Conservation (phyloP, 768 basidiomycete species). For the Mycena olivaceomarginata region DNA sequence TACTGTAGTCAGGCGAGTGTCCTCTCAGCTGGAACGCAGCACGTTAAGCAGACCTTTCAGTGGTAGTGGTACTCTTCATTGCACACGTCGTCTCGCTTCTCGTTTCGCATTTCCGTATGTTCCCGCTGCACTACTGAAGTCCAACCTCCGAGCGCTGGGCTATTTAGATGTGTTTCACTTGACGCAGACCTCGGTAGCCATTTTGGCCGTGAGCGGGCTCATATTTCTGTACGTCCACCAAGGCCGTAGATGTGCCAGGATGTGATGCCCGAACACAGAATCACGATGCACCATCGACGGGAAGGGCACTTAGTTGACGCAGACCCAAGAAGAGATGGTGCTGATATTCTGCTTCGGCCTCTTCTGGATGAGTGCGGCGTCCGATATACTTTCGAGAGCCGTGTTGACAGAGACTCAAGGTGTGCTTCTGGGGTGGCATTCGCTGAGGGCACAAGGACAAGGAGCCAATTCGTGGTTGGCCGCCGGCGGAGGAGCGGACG, state of each 20-base stretch:
- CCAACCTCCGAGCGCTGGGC: constrained; percentile 12
- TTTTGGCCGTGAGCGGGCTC: constrained; percentile 79
- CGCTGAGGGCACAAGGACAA: constrained; percentile 47
- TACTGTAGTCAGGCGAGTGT: constrained; percentile 61
- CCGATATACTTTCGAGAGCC: constrained; percentile 10
- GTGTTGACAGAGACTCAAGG: constrained; percentile 51
- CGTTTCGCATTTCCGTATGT: constrained; percentile 67
- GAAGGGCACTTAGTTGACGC: constrained; percentile 78
- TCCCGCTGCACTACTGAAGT: neutral
- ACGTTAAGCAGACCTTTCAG: constrained; percentile 51
- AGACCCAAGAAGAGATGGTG: constrained; percentile 83
- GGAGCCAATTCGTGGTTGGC: neutral
- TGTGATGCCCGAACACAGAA: constrained; percentile 59
- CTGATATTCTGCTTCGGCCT: constrained; percentile 84
- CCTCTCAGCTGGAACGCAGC: neutral
- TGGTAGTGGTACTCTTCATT: constrained; percentile 65
- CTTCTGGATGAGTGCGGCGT: constrained; percentile 83
- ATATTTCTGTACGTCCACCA: constrained; percentile 74
- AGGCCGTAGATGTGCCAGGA: neutral
- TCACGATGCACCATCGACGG: constrained; percentile 80
- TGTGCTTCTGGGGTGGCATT: constrained; percentile 66
- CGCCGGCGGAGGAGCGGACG: constrained; percentile 7
- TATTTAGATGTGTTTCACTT: constrained; percentile 78
- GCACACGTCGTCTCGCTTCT: constrained; percentile 73
- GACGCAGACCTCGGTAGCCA: constrained; percentile 85